Conservation (phyloP, 495 filamentous ascomycete species). For the Glutinoglossum americanum region DNA sequence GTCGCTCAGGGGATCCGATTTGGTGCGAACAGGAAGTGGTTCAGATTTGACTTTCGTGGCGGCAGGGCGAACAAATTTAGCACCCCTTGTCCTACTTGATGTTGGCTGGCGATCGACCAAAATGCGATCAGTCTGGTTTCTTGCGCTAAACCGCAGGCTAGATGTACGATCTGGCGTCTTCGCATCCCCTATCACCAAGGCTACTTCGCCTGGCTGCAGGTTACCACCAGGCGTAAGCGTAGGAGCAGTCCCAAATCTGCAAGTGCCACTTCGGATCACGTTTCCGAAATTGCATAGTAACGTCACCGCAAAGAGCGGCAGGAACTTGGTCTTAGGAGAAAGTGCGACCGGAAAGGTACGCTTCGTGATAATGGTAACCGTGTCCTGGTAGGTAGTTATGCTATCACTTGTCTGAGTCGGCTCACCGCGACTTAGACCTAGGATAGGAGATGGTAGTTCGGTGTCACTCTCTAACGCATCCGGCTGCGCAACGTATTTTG, state of each 20-base stretch:
- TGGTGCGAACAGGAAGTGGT: not conserved
- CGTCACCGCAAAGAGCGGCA: not conserved
- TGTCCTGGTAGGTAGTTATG: not conserved
- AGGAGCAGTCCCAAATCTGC: not conserved
- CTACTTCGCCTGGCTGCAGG: not conserved
- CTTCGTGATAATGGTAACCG: not conserved
- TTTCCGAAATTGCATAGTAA: not conserved
- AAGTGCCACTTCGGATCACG: not conserved
- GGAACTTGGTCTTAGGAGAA: not conserved
- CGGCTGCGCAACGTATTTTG: not conserved
- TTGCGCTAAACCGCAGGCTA: not conserved
- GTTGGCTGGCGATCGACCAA: not conserved
- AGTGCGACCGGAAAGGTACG: not conserved
- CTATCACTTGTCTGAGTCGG: not conserved
- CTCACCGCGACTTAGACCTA: not conserved
- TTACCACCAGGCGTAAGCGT: not conserved
- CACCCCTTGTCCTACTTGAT: not conserved
- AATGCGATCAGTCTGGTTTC: not conserved
- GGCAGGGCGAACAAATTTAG: not conserved
- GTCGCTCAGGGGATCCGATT: not conserved
- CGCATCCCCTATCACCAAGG: not conserved
- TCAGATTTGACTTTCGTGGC: not conserved
- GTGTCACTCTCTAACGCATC: not conserved
- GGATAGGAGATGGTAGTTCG: not conserved
- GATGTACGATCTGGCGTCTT: not conserved